Conservation (phyloP, 495 filamentous ascomycete species). For the Hyaloscypha bicolor region DNA sequence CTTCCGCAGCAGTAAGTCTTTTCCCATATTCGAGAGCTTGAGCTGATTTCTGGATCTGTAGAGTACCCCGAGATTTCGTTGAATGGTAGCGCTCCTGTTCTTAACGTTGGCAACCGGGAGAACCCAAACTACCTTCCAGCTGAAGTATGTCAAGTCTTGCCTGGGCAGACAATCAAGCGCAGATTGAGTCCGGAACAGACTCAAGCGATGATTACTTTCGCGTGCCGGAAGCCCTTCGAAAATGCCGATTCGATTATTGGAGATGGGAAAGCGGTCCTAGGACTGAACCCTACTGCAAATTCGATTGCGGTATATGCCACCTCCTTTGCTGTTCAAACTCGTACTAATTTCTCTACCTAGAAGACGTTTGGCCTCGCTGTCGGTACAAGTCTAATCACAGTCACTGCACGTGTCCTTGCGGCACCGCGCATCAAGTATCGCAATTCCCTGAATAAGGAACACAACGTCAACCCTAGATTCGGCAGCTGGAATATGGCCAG, state of each 20-base stretch:
- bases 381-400: conserved; percentile 58
- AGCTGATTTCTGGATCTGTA: neutral
- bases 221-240: conserved; percentile 62
- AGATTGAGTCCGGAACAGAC: conserved; percentile 62
- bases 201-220: conserved; percentile 65
- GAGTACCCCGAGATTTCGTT: conserved; percentile 45
- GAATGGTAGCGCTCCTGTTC: conserved; percentile 54
- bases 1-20: conserved; percentile 39
- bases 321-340: neutral
- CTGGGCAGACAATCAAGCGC: conserved; percentile 63
- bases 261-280: conserved; percentile 53
- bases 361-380: conserved; percentile 60
- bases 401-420: conserved; percentile 61
- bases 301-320: conserved; percentile 35
- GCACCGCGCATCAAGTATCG: conserved; percentile 58
- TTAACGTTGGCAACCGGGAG: conserved; percentile 66
- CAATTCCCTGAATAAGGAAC: conserved; percentile 22
- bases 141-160: conserved; percentile 64
- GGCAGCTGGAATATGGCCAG: conserved; percentile 62
- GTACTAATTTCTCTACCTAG: conserved; percentile 12
- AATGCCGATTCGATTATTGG: conserved; percentile 69
- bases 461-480: conserved; percentile 26
- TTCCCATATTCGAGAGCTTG: neutral
- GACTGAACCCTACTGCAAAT: conserved; percentile 39
- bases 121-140: conserved; percentile 67